These are phyloP conservation scores for Tetrahymena thermophila DNA, from an alignment of 73 alveolate species.

Conservation along the genomic window DNA sequence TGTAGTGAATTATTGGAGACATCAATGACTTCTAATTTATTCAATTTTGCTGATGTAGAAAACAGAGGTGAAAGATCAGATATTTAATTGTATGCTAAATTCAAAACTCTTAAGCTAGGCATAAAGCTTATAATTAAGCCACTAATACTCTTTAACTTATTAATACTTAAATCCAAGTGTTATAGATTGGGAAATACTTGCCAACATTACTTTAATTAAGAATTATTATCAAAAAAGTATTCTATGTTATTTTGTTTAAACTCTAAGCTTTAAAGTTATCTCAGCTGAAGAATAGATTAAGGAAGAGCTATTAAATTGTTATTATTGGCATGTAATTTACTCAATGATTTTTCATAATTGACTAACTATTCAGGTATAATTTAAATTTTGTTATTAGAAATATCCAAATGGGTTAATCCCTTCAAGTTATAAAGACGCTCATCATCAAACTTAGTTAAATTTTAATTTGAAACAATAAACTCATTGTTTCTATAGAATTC, in stretches of 20 bases:
- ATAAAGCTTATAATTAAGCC: neutral
- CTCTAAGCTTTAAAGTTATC: conserved; percentile 10
- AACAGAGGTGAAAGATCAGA: neutral
- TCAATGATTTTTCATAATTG: neutral
- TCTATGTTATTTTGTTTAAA: conserved; percentile 8
- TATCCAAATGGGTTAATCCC: conserved; percentile 5
- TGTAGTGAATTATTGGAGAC: conserved; percentile 9
- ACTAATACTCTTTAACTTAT: neutral
- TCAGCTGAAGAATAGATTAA: neutral
- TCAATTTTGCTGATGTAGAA: neutral
- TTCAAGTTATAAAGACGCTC: neutral
- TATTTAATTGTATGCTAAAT: neutral
- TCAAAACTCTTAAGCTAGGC: neutral
- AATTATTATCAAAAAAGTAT: neutral
- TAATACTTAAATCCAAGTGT: neutral
- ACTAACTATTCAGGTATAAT: neutral
- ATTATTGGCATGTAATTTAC: conserved; percentile 7
- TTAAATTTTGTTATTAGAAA: conserved; percentile 12
- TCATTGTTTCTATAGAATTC: conserved; percentile 29
- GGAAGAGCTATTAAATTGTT: conserved; percentile 4
- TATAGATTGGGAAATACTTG: neutral
- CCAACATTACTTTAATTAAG: neutral
- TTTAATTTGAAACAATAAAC: conserved; percentile 11
- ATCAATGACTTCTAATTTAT: conserved; percentile 18
- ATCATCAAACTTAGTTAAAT: conserved; percentile 1